Evolutionary conservation across 2,329 filamentous ascomycete genomes (phyloP).

Genomic region (Sphaerulina vaccinii): DNA sequence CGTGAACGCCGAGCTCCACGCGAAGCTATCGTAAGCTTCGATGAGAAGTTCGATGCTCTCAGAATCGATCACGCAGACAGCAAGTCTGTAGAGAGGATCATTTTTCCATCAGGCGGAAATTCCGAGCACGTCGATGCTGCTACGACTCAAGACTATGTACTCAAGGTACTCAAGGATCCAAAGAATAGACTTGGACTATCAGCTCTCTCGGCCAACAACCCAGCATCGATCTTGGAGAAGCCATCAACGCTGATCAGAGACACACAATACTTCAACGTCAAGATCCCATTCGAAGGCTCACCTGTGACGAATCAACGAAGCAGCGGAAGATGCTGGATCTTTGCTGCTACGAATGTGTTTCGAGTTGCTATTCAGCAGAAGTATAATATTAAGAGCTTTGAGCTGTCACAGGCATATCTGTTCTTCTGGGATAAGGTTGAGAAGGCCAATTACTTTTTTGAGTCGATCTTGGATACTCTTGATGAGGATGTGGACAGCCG

Average conservation of each 20-base stretch:
- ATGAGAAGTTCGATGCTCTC: conserved; percentile 39
- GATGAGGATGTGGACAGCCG: conserved; percentile 69
- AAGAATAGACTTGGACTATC: conserved; percentile 71
- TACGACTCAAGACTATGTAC: conserved; percentile 35
- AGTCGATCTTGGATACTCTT: conserved; percentile 75
- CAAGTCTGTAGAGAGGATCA: conserved; percentile 13
- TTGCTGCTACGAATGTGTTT: conserved; percentile 88
- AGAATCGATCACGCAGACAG: conserved; percentile 29
- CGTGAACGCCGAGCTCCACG: conserved; percentile 20
- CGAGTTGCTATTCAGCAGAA: conserved; percentile 84
- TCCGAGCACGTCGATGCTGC: conserved; percentile 33
- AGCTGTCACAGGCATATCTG: conserved; percentile 83
- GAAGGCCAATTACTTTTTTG: conserved; percentile 86
- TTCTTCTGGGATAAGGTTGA: conserved; percentile 96
- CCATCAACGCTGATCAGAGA: conserved; percentile 63
- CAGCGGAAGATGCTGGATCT: conserved; percentile 87
- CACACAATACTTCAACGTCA: conserved; percentile 78
- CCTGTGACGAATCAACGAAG: conserved; percentile 83
- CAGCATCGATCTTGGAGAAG: conserved; percentile 64
- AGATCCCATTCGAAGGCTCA: conserved; percentile 75
- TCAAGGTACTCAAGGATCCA: conserved; percentile 36
- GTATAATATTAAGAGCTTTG: conserved; percentile 73
- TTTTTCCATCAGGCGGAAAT: conserved; percentile 25
- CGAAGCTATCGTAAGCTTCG: conserved; percentile 26
- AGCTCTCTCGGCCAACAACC: conserved; percentile 67